phyloP scores from a whole-genome alignment of 257 asterid genomes.

The Galeopsis tetrahit region DNA sequence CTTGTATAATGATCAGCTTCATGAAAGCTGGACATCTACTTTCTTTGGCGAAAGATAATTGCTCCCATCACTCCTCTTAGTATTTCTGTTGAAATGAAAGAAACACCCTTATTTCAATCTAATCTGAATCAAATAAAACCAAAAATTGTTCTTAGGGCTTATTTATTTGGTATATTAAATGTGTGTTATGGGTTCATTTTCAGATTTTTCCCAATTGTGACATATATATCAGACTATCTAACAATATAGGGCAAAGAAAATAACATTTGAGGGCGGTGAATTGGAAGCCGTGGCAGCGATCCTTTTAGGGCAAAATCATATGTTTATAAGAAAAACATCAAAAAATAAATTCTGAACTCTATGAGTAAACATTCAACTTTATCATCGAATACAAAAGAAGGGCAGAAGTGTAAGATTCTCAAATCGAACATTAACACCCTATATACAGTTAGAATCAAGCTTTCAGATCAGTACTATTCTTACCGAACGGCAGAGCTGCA shows the following conservation, averaged over 20 bases:
- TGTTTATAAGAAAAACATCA: neutral
- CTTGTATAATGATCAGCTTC: neutral
- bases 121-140: neutral
- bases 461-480: neutral
- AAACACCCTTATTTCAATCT: neutral
- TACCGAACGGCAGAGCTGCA: slow-evolving; percentile 13
- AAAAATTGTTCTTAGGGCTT: slow-evolving; percentile 7
- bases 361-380: slow-evolving; percentile 1
- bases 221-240: neutral
- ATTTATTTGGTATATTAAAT: neutral
- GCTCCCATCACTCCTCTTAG: slow-evolving; percentile 1
- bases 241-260: neutral
- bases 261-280: neutral
- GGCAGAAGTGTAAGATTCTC: neutral
- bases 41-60: neutral
- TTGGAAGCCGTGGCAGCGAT: neutral
- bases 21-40: slow-evolving; percentile 4
- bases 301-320: neutral
- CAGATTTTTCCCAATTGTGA: neutral
- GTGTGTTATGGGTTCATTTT: neutral
- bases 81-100: neutral
- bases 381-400: neutral
- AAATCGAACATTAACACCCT: neutral
- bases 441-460: neutral
- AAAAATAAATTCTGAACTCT: neutral